Percentiles rank a stretch among this genome's conserved stretches.
phyloP scores from a whole-genome alignment of 306 rosid species.

The Dryas alaskensis region DNA sequence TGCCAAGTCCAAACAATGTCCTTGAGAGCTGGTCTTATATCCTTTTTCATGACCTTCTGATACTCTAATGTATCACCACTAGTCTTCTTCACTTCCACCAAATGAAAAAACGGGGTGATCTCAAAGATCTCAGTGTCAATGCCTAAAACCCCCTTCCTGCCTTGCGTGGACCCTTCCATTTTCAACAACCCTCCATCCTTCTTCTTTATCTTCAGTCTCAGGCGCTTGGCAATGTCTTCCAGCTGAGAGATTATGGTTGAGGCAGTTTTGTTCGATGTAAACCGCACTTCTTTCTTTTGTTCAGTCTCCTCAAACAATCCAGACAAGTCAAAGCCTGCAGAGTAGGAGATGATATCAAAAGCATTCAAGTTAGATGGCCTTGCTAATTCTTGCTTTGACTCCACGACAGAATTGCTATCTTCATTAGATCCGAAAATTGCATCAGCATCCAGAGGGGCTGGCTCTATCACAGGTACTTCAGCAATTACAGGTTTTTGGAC shows the following conservation, averaged over 20 bases:
- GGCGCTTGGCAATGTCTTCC: slow-evolving; percentile 64
- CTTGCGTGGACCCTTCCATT: slow-evolving; percentile 69
- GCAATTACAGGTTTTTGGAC: slow-evolving; percentile 23
- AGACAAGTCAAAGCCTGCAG: slow-evolving; percentile 87
- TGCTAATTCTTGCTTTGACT: slow-evolving; percentile 46
- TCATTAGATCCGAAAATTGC: slow-evolving; percentile 44
- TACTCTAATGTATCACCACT: slow-evolving; percentile 82
- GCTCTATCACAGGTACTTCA: slow-evolving; percentile 9
- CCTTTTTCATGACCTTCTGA: slow-evolving; percentile 57
- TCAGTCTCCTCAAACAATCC: slow-evolving; percentile 71
- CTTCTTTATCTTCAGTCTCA: slow-evolving; percentile 64
- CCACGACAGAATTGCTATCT: slow-evolving; percentile 32
- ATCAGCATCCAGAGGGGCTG: slow-evolving; percentile 38
- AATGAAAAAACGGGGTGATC: slow-evolving; percentile 64
- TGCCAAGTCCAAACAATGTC: slow-evolving; percentile 94
- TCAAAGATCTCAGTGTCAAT: slow-evolving; percentile 82
- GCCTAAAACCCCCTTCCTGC: slow-evolving; percentile 70
- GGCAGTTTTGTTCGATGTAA: slow-evolving; percentile 65
- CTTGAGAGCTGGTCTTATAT: slow-evolving; percentile 78
- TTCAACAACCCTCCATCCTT: slow-evolving; percentile 71
- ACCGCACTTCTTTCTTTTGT: slow-evolving; percentile 61
- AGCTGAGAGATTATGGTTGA: slow-evolving; percentile 63
- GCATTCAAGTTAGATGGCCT: slow-evolving; percentile 71
- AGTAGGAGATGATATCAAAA: slow-evolving; percentile 85
- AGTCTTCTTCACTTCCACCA: slow-evolving; percentile 74